Conservation (phyloP, 768 basidiomycete genomes). For the Rhodotorula diobovata region DNA sequence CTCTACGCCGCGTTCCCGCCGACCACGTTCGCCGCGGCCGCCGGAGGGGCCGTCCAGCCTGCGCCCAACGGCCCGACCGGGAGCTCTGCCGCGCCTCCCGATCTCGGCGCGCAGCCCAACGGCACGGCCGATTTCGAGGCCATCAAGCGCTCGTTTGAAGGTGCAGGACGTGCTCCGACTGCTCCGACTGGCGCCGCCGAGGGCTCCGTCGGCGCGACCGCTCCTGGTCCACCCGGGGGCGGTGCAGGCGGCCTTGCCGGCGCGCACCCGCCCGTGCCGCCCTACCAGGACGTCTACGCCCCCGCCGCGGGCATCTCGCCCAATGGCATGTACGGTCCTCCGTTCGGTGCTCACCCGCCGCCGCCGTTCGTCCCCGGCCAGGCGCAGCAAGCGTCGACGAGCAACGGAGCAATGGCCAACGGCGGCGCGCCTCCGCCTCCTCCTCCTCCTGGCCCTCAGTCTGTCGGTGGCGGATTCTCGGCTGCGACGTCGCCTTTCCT, state of each 20-base stretch:
- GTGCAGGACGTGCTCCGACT: neutral
- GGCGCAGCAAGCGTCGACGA: slow-evolving; percentile 5
- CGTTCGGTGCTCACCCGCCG: neutral
- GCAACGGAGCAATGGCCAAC: neutral
- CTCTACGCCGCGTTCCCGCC: slow-evolving; percentile 8
- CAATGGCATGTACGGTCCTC: slow-evolving; percentile 4
- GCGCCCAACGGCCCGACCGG: neutral
- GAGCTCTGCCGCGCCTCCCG: neutral
- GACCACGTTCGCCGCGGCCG: neutral
- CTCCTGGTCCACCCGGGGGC: neutral
- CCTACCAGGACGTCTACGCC: slow-evolving; percentile 25
- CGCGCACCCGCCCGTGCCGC: neutral
- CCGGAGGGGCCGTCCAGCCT: neutral
- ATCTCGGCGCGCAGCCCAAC: neutral
- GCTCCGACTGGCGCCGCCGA: neutral
- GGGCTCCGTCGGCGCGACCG: neutral
- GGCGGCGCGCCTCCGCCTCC: too few species aligned
- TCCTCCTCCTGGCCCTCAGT: too few species aligned
- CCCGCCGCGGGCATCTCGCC: neutral
- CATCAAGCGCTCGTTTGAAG: slow-evolving; percentile 35
- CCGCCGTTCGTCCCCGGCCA: slow-evolving; percentile 13
- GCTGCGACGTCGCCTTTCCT: slow-evolving; percentile 20
- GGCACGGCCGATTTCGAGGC: slow-evolving; percentile 29
- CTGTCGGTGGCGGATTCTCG: too few species aligned
- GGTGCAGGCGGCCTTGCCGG: slow-evolving; percentile 6